Base-by-base conservation (phyloP, 2,329 filamentous ascomycete genomes). In the Fusarium tjaetaba region DNA sequence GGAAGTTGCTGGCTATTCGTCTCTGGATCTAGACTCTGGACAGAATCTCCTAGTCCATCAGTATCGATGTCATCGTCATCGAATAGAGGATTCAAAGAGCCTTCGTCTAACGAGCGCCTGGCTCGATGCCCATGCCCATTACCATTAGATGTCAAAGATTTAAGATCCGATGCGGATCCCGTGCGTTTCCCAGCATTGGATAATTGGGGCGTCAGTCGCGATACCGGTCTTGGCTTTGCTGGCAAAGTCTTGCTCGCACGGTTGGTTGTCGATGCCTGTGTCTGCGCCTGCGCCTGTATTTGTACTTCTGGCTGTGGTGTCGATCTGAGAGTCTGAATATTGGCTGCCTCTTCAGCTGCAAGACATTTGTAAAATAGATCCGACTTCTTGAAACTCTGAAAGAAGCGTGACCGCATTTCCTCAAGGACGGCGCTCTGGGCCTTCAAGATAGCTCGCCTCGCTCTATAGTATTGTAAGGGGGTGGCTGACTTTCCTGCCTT, bases 291-390 rank as follows among this genome's bases (percentile, higher is more conserved):
- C 30, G 80, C 71, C 26, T 48, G 26, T 28, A 65, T 48, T 30
- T 78, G 26, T 26, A 65, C 53, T 30, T 78, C 76, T 34, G 63
- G 64, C 7, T 71, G 75, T 4, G 75, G 75, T 48, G 72, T 64
- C 20, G 73, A 59, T 38, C 77, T 71, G 15, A 69, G 65, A 41
- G 77, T 65, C 34, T 80, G 80, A 11, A 76, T 65, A 56, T 79
- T 85, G 4, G 88, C 86, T 46, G 89, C 87, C 82, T 97, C 95
- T 78, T 97, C 94, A 18, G 96, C 93, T 13, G 96, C 94, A 3
- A 99, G 87, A 80, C 95, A 98, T 81, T 99, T 99, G 86, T 96
- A 98, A 81, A 95, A 99, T 2, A 99, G 83, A 79, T 98, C 96
- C 0, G 96, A 97, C 76, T 91, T 93, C 79, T 95, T 97, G 85